Evolutionary conservation across 257 asterid genomes (phyloP), one percentile per base, ranked within the genome.

Genomic region (Voacanga thouarsii): DNA sequence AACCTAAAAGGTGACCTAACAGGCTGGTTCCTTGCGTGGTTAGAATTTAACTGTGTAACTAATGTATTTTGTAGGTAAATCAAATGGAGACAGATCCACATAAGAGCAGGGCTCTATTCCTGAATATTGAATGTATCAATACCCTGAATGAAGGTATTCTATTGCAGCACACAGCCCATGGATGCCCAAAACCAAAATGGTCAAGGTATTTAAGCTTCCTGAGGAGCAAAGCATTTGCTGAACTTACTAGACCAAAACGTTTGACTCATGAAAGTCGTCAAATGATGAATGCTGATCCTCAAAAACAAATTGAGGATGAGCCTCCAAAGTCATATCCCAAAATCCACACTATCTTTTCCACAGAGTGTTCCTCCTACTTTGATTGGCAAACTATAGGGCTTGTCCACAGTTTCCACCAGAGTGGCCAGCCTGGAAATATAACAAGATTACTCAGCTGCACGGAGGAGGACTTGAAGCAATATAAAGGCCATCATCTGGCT

Each of bases 321-420:
- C 89, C 91, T 1, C 88, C 53, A 76, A 95, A 88, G 82, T 75
- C 90, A 19, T 70, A 83, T 61, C 97, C 99, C 4, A 92, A 89
- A 85, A 93, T 96, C 72, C 99, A 96, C 77, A 96, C 99, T 49
- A 81, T 96, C 77, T 96, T 96, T 83, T 96, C 97, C 14, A 92
- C 99, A 6, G 99, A 96, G 82, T 96, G 98, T 84, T 82, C 95
- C 44, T 78, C 97, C 76, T 93, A 95, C 86, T 93, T 93, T 39
- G 99, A 95, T 86, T 95, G 98, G 99, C 99, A 95, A 68, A 95
- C 99, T 44, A 90, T 95, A 69, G 99, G 99, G 61, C 97, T 95
- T 21, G 87, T 96, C 59, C 97, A 96, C 82, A 96, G 98, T 82
- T 96, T 96, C 88, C 82, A 92, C 82, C 75, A 19, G 81, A 93